These are phyloP conservation scores for Globisporangium alternatum DNA, from an alignment of 352 stramenopile species.

Conservation along the genomic window DNA sequence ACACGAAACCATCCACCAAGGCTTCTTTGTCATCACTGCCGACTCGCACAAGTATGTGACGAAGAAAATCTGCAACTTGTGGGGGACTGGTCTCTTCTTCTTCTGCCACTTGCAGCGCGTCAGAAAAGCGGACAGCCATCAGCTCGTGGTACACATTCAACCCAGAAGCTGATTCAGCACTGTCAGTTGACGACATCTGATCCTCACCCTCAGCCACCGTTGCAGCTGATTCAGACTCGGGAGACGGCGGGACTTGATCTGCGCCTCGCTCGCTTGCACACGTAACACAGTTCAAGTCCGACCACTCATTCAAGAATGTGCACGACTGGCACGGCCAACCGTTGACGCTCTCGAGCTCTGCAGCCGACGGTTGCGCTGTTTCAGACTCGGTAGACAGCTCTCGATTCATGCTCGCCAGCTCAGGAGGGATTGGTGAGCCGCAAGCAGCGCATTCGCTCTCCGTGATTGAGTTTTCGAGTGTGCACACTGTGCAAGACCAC, in stretches of 20 bases:
- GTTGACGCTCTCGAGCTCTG: not conserved
- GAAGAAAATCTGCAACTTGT: constrained; percentile 34
- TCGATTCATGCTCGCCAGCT: constrained; percentile 30
- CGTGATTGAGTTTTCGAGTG: constrained; percentile 56
- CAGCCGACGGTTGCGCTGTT: not conserved
- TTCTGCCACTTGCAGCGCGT: constrained; percentile 33
- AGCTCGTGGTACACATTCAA: constrained; percentile 23
- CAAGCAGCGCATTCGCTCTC: constrained; percentile 66
- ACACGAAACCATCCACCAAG: constrained; percentile 6
- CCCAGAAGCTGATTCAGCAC: not conserved
- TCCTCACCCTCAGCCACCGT: not conserved
- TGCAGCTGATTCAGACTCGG: constrained; percentile 4
- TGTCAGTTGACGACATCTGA: not conserved
- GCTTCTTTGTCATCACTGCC: constrained; percentile 3
- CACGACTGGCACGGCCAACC: constrained; percentile 66
- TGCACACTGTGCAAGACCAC: constrained; percentile 67
- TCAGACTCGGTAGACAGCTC: constrained; percentile 5
- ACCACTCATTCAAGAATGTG: constrained; percentile 69
- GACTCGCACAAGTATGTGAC: constrained; percentile 24
- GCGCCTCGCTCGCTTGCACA: constrained; percentile 53
- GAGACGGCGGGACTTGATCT: constrained; percentile 28
- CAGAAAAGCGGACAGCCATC: constrained; percentile 30
- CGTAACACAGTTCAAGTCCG: constrained; percentile 36
- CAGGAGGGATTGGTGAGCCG: constrained; percentile 51
- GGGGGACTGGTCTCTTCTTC: constrained; percentile 12